Conservation (phyloP, 192 early-diverging fungal species). For the Entomortierella lignicola region DNA sequence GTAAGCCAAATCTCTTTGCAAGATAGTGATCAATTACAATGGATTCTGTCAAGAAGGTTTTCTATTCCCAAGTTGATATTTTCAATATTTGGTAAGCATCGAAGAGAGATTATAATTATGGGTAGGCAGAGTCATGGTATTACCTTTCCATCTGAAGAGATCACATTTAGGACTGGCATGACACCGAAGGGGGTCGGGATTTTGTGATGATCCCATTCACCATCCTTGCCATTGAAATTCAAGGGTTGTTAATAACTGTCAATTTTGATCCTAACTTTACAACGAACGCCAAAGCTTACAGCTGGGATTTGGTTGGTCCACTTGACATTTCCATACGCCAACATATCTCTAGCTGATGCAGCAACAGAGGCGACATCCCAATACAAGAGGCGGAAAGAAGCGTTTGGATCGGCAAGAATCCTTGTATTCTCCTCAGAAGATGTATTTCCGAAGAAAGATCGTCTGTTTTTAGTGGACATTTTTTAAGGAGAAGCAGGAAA, state of each 20-base stretch:
- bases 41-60: slow-evolving; percentile 26
- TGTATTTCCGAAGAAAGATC: neutral
- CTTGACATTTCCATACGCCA: slow-evolving; percentile 29
- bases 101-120: neutral
- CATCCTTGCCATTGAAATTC: neutral
- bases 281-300: slow-evolving; percentile 1
- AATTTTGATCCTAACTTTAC: neutral
- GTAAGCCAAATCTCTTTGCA: slow-evolving; percentile 23
- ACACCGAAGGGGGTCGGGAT: slow-evolving; percentile 30
- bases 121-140: neutral
- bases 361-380: slow-evolving; percentile 21
- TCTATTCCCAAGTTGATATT: neutral
- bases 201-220: slow-evolving; percentile 9
- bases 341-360: slow-evolving; percentile 21
- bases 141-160: slow-evolving; percentile 30
- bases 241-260: neutral
- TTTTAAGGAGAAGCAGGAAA: too few relatives aligned
- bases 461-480: neutral
- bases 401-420: slow-evolving; percentile 15
- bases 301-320: slow-evolving; percentile 23
- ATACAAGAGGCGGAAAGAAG: slow-evolving; percentile 23
- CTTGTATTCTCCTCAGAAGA: slow-evolving; percentile 24
- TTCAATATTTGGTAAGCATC: neutral
- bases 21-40: slow-evolving; percentile 40
- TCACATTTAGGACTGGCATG: slow-evolving; percentile 24